Percentiles rank a stretch among this genome's conserved stretches.
Evolutionary conservation across 371 early-diverging fungal species (phyloP).

Genomic region (Rhizopus stolonifer): DNA sequence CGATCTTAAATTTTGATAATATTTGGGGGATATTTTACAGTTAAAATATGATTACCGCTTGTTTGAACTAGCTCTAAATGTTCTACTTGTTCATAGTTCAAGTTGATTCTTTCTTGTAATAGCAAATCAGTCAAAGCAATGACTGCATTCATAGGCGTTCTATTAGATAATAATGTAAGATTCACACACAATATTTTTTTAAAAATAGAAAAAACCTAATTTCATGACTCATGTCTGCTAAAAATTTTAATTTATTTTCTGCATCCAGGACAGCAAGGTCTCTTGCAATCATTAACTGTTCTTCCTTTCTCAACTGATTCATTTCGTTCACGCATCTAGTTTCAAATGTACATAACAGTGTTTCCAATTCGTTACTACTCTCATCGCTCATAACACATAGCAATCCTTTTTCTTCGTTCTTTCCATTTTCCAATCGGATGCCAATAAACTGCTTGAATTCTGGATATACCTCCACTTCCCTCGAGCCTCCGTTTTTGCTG

Average conservation of each 20-base stretch:
- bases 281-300: slow-evolving; percentile 46
- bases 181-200: no score
- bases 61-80: slow-evolving; percentile 62
- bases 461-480: slow-evolving; percentile 15
- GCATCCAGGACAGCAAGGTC: slow-evolving; percentile 56
- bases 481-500: neutral
- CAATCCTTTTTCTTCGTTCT: slow-evolving; percentile 17
- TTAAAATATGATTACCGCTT: slow-evolving; percentile 60
- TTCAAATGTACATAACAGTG: slow-evolving; percentile 29
- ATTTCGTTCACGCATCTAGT: slow-evolving; percentile 47
- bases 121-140: slow-evolving; percentile 60
- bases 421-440: slow-evolving; percentile 9
- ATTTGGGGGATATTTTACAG: slow-evolving; percentile 31
- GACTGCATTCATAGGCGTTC: slow-evolving; percentile 65
- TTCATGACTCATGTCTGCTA: slow-evolving; percentile 61
- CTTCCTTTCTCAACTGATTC: slow-evolving; percentile 40
- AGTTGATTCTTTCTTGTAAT: slow-evolving; percentile 48
- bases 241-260: slow-evolving; percentile 60
- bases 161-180: slow-evolving; percentile 6
- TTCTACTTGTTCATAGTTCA: slow-evolving; percentile 54
- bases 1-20: neutral
- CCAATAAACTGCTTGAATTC: slow-evolving; percentile 18
- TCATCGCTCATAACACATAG: slow-evolving; percentile 14
- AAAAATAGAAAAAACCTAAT: slow-evolving; percentile 28
- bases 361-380: slow-evolving; percentile 3